A percentile compares a stretch with the other conserved stretches of the same genome.
phyloP scores from a whole-genome alignment of 2,329 filamentous ascomycete species.

The Raffaelea deltoideospora region DNA sequence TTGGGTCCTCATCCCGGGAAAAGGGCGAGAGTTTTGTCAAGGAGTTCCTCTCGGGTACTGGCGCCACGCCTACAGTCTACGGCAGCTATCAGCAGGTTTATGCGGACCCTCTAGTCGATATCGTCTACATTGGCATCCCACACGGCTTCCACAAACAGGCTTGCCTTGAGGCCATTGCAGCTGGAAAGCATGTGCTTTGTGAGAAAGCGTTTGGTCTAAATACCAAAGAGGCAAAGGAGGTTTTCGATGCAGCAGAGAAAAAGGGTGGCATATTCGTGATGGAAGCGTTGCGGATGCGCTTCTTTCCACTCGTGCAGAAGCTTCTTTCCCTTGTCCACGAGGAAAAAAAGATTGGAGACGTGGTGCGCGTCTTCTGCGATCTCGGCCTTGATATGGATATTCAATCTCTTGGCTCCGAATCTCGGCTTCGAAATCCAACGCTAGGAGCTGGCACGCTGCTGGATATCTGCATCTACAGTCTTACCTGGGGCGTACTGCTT shows the following conservation, averaged over 20 bases:
- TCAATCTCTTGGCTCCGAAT: constrained; percentile 14
- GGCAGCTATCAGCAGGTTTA: constrained; percentile 24
- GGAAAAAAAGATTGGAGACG: constrained; percentile 22
- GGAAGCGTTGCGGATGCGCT: constrained; percentile 31
- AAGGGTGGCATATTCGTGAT: constrained; percentile 27
- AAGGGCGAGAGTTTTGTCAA: constrained; percentile 21
- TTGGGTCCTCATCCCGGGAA: constrained; percentile 19
- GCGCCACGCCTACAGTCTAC: constrained; percentile 26
- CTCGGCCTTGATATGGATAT: constrained; percentile 23
- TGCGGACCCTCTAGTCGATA: constrained; percentile 24
- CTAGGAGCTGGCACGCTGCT: constrained; percentile 26
- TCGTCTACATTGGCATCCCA: constrained; percentile 30
- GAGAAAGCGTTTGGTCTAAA: constrained; percentile 30
- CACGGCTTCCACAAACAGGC: constrained; percentile 27
- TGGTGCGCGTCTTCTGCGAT: constrained; percentile 23
- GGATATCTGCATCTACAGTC: constrained; percentile 26
- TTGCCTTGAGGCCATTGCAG: constrained; percentile 25
- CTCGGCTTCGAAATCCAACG: constrained; percentile 19
- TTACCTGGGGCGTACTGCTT: constrained; percentile 23
- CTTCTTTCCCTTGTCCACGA: constrained; percentile 21
- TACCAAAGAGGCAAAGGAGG: constrained; percentile 21
- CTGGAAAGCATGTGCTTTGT: constrained; percentile 28
- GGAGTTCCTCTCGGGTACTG: neutral
- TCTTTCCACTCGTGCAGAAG: constrained; percentile 21
- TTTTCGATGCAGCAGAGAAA: constrained; percentile 21